Evolutionary conservation across 108 stramenopile genomes (phyloP).

Genomic region (Cyclotella cryptica): DNA sequence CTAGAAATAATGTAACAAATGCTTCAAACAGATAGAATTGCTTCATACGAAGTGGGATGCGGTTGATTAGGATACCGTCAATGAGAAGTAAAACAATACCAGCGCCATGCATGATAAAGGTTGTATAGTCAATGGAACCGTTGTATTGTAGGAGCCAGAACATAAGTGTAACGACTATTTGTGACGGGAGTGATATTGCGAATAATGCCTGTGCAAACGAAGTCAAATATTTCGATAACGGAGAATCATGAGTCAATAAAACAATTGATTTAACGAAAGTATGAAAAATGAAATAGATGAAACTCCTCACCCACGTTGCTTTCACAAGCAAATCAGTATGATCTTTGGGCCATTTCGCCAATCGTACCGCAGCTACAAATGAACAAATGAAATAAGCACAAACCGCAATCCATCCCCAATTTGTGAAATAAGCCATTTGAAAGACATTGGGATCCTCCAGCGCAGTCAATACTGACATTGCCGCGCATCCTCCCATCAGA

Average conservation of each 20-base stretch:
- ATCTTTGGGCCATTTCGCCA: no score
- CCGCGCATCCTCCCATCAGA: no score
- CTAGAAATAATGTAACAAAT: slow-evolving; percentile 27
- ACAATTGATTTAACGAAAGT: neutral
- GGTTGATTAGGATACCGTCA: slow-evolving; percentile 37
- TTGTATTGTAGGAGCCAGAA: slow-evolving; percentile 21
- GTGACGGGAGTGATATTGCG: slow-evolving; percentile 26
- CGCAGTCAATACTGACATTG: slow-evolving; percentile 15
- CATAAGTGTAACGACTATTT: slow-evolving; percentile 20
- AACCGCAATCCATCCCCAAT: slow-evolving; percentile 5
- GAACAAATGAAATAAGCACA: slow-evolving; percentile 16
- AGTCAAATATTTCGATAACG: no score
- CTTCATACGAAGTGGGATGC: slow-evolving; percentile 46
- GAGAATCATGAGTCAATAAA: no score
- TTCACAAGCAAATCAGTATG: no score
- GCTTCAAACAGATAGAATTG: slow-evolving; percentile 42
- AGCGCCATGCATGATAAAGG: slow-evolving; percentile 11
- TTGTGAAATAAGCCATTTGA: slow-evolving; percentile 24
- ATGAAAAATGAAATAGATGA: neutral
- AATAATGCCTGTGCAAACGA: slow-evolving; percentile 18
- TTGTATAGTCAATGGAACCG: neutral
- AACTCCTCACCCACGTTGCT: no score
- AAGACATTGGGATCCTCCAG: no score
- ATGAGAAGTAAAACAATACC: slow-evolving; percentile 14
- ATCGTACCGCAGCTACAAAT: neutral